phyloP scores from a whole-genome alignment of 768 basidiomycete genomes.

The Gloeostereum incarnatum region DNA sequence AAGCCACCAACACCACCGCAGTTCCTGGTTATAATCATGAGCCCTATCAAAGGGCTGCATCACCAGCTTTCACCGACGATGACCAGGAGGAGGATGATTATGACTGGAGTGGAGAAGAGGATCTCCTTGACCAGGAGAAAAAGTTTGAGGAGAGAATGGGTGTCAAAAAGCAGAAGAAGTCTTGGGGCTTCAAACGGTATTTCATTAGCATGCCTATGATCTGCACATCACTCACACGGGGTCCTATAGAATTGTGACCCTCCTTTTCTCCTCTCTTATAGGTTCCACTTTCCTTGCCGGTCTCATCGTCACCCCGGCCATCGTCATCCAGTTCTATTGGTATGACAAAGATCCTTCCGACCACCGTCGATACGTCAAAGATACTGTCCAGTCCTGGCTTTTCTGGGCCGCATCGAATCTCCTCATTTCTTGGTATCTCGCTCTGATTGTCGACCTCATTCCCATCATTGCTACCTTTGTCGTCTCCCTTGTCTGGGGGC shows the following conservation, averaged over 20 bases:
- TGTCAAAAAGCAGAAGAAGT: constrained; percentile 26
- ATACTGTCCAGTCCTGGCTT: constrained; percentile 69
- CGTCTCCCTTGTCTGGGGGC: constrained; percentile 62
- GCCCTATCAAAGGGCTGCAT: constrained; percentile 27
- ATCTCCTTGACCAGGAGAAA: constrained; percentile 61
- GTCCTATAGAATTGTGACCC: constrained; percentile 38
- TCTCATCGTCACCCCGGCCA: constrained; percentile 48
- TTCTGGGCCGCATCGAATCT: constrained; percentile 79
- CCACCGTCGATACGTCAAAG: constrained; percentile 48
- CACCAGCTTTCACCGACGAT: constrained; percentile 46
- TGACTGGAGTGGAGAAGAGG: constrained; percentile 76
- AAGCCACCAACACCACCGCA: constrained; percentile 19
- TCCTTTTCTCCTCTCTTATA: constrained; percentile 65
- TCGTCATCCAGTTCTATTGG: constrained; percentile 65
- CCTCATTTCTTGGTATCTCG: constrained; percentile 72
- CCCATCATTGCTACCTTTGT: constrained; percentile 43
- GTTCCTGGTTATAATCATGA: constrained; percentile 17
- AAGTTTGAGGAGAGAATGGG: constrained; percentile 59
- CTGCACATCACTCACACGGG: constrained; percentile 2
- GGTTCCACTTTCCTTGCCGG: constrained; percentile 62
- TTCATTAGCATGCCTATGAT: constrained; percentile 3
- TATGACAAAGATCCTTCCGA: constrained; percentile 49
- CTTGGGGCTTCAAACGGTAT: constrained; percentile 49
- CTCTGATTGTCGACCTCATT: constrained; percentile 59
- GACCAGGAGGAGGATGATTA: constrained; percentile 50